Evolutionary conservation across 768 basidiomycete species (phyloP), one percentile per base, ranked within the genome.

Genomic region (Termitomyces sp.): DNA sequence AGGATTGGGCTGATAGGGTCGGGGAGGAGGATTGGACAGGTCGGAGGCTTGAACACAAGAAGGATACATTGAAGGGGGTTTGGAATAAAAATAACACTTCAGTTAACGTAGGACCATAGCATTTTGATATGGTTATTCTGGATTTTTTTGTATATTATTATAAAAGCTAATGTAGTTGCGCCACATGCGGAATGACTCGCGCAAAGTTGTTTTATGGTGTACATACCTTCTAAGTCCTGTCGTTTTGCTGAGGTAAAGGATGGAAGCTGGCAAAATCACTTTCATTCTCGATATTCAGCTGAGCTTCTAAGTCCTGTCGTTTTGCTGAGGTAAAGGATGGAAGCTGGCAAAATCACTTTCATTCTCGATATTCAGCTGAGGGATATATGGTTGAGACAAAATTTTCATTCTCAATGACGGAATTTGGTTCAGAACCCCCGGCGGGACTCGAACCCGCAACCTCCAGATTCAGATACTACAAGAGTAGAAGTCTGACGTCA

Each of bases 381-480:
- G n/a, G n/a, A n/a, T n/a, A n/a, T n/a, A n/a, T n/a, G n/a, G n/a
- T n/a, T n/a, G n/a, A n/a, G n/a, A n/a, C n/a, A n/a, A 10, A 33
- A 12, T 7, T 10, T 33, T 10, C 32, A 11, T 20, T 12, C 11
- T 10, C 13, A 31, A 27, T n/a, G 4, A n/a, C 23, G 50, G 1
- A 40, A 27, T 5, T 7, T n/a, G n/a, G n/a, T n/a, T n/a, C n/a
- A 64, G 61, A 81, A 84, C 86, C 85, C 86, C 85, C 79, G 82
- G 84, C 83, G 85, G 80, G 86, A 87, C 77, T 88, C 86, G 86
- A 88, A 88, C 86, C 79, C 85, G 82, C 85, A 88, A 81, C 85
- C 86, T 87, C 84, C 86, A 88, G 86, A 88, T 85, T 29, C 44
- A 53, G 7, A 0, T 6, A 2, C 2, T 10, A 0, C 29, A 47